Evolutionary conservation across 768 basidiomycete genomes (phyloP), one percentile per base, ranked within the genome.

Genomic region (Lactifluus pinguis): DNA sequence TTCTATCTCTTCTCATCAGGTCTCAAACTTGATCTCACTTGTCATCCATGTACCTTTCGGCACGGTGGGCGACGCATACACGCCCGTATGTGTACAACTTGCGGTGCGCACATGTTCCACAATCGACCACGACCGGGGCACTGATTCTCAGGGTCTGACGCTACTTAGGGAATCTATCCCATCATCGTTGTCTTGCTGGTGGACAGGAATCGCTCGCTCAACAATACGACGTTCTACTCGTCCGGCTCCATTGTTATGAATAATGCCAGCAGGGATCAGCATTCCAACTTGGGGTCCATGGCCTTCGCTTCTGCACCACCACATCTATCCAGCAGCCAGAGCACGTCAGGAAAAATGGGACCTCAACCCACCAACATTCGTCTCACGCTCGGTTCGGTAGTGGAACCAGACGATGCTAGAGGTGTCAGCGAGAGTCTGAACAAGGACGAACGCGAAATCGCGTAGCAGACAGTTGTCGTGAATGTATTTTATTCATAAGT

Each of bases 151-250:
- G n/a, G n/a, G 21, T 19, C 30, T 39, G 49, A 8, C 8, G 19
- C 25, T 25, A 25, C 7, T 45, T 45, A 60, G 53, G 48, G 59
- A 41, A 61, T 61, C 14, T 57, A 61, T 39, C 60, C 55, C 7
- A 51, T 57, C 19, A 21, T 48, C 55, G 41, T 52, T 9, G 34
- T 61, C n/a, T 6, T 60, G n/a, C 32, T 60, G 11, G 48, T 45
- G 4, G 38, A 57, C 6, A 38, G 41, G n/a, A n/a, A 17, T 3
- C 36, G 2, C 29, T 42, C 59, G 4, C 15, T 55, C 39, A 25
- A 49, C 14, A 3, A 38, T 25, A 41, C 44, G 6, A 9, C 42
- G 14, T 42, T n/a, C 38, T 9, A n/a, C 21, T 39, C 55, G 19
- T 52, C 29, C 38, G 29, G 48, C 49, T n/a, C 19, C n/a, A 11